phyloP scores from a whole-genome alignment of 75 land plant species.

The Selaginella tamariscina region DNA sequence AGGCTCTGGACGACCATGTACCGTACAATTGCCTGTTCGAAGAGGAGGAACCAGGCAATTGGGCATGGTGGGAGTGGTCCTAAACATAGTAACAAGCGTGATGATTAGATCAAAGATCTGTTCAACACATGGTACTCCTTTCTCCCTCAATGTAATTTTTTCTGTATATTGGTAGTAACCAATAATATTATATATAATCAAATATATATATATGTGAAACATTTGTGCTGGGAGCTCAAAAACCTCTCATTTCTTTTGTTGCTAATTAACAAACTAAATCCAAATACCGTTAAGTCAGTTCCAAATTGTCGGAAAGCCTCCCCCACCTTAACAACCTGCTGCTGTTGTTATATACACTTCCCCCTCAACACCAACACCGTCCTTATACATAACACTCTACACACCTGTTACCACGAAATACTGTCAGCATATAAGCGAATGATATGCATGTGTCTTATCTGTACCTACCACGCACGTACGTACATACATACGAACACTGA shows the following conservation, averaged over 20 bases:
- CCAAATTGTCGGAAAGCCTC: neutral
- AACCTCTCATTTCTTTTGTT: neutral
- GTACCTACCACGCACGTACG: too few relatives aligned
- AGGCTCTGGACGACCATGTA: neutral
- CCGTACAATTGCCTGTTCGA: neutral
- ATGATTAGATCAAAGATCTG: neutral
- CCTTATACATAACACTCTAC: neutral
- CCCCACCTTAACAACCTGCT: neutral
- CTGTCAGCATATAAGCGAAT: neutral
- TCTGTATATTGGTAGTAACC: too few relatives aligned
- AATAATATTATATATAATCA: too few relatives aligned
- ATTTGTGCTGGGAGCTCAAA: too few relatives aligned
- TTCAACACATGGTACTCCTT: neutral
- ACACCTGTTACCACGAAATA: neutral
- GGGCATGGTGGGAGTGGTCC: neutral
- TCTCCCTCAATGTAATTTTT: neutral
- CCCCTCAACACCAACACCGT: neutral
- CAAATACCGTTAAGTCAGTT: neutral
- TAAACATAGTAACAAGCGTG: neutral
- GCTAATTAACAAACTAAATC: too few relatives aligned
- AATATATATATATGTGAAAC: too few relatives aligned
- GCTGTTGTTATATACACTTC: neutral
- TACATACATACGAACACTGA: too few relatives aligned
- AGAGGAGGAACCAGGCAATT: neutral
- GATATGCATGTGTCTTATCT: too few relatives aligned